Evolutionary conservation across 2,329 filamentous ascomycete genomes (phyloP).

Genomic region (Juglanconis sp.): DNA sequence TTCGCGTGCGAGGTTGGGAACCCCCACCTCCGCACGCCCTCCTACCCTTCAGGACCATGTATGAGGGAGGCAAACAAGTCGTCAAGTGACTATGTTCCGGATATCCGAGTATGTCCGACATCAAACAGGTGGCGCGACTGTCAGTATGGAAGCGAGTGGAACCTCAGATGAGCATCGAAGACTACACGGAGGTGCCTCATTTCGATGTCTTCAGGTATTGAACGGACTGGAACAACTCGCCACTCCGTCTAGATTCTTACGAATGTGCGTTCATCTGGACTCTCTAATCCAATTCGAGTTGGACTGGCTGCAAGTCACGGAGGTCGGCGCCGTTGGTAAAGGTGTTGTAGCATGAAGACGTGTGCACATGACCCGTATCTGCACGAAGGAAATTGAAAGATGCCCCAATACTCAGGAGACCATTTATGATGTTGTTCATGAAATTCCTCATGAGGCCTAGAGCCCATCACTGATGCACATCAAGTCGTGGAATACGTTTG

Average conservation of each 20-base stretch:
- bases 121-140: background rate
- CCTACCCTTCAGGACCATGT: background rate
- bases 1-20: background rate
- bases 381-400: background rate
- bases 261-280: background rate
- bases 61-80: background rate
- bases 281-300: background rate
- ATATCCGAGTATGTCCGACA: background rate
- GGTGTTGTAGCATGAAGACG: background rate
- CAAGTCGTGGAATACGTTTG: background rate
- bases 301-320: background rate
- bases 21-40: background rate
- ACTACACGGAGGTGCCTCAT: background rate
- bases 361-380: background rate
- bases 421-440: background rate
- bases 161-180: background rate
- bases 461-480: background rate
- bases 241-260: background rate
- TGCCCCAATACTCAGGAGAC: too few relatives aligned
- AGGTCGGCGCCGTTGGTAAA: background rate
- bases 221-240: background rate
- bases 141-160: background rate
- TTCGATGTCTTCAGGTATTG: background rate
- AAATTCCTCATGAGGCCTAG: background rate
- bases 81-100: background rate